Evolutionary conservation across 139 green algal species (phyloP).

Genomic region (Microglena sp.): DNA sequence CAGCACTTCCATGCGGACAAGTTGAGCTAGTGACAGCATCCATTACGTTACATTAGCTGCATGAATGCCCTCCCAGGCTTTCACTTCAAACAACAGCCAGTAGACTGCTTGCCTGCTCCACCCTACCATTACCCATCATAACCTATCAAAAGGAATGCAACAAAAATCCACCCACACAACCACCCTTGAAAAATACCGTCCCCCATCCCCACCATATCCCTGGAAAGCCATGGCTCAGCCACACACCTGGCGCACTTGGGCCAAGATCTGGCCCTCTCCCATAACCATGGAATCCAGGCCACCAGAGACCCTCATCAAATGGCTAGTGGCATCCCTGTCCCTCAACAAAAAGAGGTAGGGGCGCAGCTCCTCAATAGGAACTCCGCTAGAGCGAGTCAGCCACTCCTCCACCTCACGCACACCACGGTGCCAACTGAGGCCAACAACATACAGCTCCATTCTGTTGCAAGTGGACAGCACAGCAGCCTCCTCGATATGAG

Average conservation of each 20-base stretch:
- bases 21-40: background rate
- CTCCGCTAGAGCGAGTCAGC: slow-evolving; percentile 80
- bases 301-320: slow-evolving; percentile 88
- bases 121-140: too few species aligned
- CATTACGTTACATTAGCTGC: too few species aligned
- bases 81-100: too few species aligned
- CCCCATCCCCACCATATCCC: too few species aligned
- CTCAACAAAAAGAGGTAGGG: slow-evolving; percentile 92
- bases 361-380: slow-evolving; percentile 86
- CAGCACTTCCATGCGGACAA: too few species aligned
- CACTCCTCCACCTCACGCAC: slow-evolving; percentile 96
- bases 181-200: too few species aligned
- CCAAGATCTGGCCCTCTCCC: slow-evolving; percentile 98
- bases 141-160: too few species aligned
- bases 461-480: slow-evolving; percentile 98
- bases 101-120: too few species aligned
- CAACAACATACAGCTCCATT: slow-evolving; percentile 98
- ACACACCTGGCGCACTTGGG: slow-evolving; percentile 72
- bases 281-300: slow-evolving; percentile 97
- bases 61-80: too few species aligned
- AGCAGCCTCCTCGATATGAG: slow-evolving; percentile 96
- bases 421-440: slow-evolving; percentile 83
- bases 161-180: too few species aligned
- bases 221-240: too few species aligned
- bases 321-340: slow-evolving; percentile 90